Evolutionary conservation across 2,329 filamentous ascomycete genomes (phyloP).

Genomic region (Ascocoryne sarcoides): DNA sequence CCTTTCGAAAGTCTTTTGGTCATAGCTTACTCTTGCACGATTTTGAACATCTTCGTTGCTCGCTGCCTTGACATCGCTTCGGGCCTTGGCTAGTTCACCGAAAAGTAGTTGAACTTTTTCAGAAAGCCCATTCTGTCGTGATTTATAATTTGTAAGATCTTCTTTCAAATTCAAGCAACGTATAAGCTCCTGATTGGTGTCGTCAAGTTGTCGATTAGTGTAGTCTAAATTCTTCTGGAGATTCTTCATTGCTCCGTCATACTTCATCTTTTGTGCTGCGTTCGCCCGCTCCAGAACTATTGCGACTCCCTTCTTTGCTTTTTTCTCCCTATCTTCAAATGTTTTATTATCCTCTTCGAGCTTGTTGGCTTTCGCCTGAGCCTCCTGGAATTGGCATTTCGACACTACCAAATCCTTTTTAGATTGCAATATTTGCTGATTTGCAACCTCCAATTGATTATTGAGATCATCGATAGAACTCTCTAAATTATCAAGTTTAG

Average conservation of each 20-base stretch:
- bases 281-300: background rate
- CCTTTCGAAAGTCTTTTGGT: too few species aligned
- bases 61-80: too few species aligned
- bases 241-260: conserved; percentile 1
- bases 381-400: conserved; percentile 1
- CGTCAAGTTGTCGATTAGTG: too few species aligned
- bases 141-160: too few species aligned
- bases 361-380: conserved; percentile 19
- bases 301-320: conserved; percentile 20
- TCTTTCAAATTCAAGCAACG: too few species aligned
- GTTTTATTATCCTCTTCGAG: conserved; percentile 24
- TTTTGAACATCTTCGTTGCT: too few species aligned
- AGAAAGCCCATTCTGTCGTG: too few species aligned
- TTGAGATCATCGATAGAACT: conserved; percentile 17
- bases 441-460: conserved; percentile 25
- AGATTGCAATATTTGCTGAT: conserved; percentile 24
- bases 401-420: conserved; percentile 11
- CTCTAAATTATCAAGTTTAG: conserved; percentile 17
- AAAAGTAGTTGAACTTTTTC: too few species aligned
- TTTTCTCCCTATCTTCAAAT: conserved; percentile 10
- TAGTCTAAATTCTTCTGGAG: conserved; percentile 1
- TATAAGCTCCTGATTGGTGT: too few species aligned
- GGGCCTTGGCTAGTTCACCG: too few species aligned
- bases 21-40: too few species aligned
- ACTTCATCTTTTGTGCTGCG: background rate